These are phyloP conservation scores for Tephrocybe sp. DNA, from an alignment of 768 basidiomycete species.

Conservation along the genomic window DNA sequence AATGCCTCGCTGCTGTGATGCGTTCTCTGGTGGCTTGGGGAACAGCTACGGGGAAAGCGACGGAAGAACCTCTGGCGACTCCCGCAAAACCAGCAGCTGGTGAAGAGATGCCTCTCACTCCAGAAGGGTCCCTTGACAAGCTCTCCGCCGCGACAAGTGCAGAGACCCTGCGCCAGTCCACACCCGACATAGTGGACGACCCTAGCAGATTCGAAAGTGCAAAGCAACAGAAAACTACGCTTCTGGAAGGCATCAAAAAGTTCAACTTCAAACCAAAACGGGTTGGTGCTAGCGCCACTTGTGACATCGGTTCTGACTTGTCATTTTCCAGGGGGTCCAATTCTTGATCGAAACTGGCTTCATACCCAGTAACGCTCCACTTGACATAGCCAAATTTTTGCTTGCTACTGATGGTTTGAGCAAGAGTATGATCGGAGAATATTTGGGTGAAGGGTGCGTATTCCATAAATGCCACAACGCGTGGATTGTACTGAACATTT, in stretches of 20 bases:
- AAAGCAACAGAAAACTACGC: constrained; percentile 93
- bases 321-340: constrained; percentile 68
- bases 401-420: constrained; percentile 88
- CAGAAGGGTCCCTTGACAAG: constrained; percentile 58
- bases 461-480: background rate
- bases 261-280: constrained; percentile 99
- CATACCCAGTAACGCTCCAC: constrained; percentile 68
- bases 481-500: constrained; percentile 5
- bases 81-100: constrained; percentile 44
- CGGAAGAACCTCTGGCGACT: constrained; percentile 39
- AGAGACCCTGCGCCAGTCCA: constrained; percentile 63
- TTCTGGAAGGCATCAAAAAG: constrained; percentile 93
- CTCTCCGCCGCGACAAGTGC: constrained; percentile 48
- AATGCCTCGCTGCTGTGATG: constrained; percentile 86
- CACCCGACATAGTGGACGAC: constrained; percentile 86
- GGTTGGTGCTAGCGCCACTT: constrained; percentile 41
- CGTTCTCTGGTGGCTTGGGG: constrained; percentile 93
- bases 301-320: background rate
- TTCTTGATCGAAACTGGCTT: constrained; percentile 89
- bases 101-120: constrained; percentile 56
- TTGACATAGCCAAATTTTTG: constrained; percentile 83
- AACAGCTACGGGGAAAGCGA: constrained; percentile 48
- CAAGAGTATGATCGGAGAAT: constrained; percentile 97
- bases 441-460: constrained; percentile 92
- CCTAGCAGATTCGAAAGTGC: constrained; percentile 92